phyloP scores from a whole-genome alignment of 129 eudicot species.

The Dittrichia graveolens region DNA sequence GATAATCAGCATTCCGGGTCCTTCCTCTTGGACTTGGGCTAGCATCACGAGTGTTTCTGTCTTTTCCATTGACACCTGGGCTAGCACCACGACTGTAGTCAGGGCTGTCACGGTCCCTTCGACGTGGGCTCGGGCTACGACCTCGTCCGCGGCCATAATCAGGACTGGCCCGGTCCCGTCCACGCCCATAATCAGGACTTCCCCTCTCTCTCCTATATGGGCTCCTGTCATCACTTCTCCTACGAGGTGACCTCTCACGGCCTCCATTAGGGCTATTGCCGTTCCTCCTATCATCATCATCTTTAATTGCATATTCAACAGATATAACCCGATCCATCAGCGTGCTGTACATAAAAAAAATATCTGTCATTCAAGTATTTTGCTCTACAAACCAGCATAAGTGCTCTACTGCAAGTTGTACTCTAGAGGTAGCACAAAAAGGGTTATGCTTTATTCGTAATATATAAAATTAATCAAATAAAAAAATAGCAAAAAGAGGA shows the following conservation, averaged over 20 bases:
- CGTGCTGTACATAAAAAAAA: slow-evolving; percentile 51
- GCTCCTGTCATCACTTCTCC: slow-evolving; percentile 69
- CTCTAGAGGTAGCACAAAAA: too few relatives aligned
- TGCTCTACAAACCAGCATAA: neutral
- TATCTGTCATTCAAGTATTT: neutral
- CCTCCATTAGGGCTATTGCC: slow-evolving; percentile 63
- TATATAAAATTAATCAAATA: too few relatives aligned
- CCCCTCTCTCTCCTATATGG: slow-evolving; percentile 78
- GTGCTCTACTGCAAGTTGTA: too few relatives aligned
- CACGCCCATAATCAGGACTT: slow-evolving; percentile 93
- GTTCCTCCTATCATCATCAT: slow-evolving; percentile 67
- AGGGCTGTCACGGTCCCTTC: slow-evolving; percentile 73
- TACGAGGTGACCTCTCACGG: slow-evolving; percentile 69
- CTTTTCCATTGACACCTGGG: slow-evolving; percentile 47
- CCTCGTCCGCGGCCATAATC: slow-evolving; percentile 77
- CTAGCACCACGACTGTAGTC: slow-evolving; percentile 58
- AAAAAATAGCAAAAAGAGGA: neutral
- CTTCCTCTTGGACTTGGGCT: slow-evolving; percentile 28
- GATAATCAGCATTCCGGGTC: slow-evolving; percentile 37
- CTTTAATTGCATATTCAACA: slow-evolving; percentile 80
- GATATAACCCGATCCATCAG: slow-evolving; percentile 79
- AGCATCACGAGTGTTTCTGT: slow-evolving; percentile 23
- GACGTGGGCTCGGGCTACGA: slow-evolving; percentile 61
- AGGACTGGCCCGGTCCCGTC: slow-evolving; percentile 72
- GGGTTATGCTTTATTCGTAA: too few relatives aligned